These are phyloP conservation scores for Entonaema liquescens DNA, from an alignment of 495 filamentous ascomycete genomes.

Conservation along the genomic window DNA sequence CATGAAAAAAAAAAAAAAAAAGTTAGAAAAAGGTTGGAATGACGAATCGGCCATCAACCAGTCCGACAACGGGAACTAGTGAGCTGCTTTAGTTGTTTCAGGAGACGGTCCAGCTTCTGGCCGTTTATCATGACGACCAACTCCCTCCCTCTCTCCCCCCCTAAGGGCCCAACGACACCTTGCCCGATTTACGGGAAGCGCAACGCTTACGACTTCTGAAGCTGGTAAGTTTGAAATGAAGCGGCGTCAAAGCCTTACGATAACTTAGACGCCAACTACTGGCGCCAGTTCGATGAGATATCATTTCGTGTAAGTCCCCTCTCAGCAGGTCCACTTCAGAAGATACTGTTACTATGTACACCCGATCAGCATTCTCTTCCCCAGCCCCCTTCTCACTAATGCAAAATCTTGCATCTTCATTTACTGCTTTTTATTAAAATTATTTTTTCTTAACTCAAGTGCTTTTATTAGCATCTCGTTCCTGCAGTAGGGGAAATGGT, in stretches of 20 bases:
- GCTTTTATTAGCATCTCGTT: constrained; percentile 43
- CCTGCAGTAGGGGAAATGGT: constrained; percentile 41
- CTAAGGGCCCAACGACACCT: constrained; percentile 1
- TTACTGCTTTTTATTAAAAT: constrained; percentile 18
- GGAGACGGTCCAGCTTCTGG: constrained; percentile 3
- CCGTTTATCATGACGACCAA: constrained; percentile 9
- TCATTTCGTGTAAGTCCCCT: constrained; percentile 34
- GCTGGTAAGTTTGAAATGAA: constrained; percentile 24
- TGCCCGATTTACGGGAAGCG: constrained; percentile 11
- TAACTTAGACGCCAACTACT: constrained; percentile 17
- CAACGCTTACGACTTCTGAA: constrained; percentile 23
- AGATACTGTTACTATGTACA: constrained; percentile 42
- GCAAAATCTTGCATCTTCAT: constrained; percentile 27
- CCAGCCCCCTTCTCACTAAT: constrained; percentile 10
- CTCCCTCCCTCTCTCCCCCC: neutral
- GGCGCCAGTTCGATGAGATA: constrained; percentile 26
- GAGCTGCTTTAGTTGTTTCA: constrained; percentile 24
- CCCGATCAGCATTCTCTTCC: constrained; percentile 21
- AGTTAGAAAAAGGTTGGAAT: neutral
- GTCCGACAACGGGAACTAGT: constrained; percentile 31
- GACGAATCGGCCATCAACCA: constrained; percentile 25
- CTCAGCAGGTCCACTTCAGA: constrained; percentile 29
- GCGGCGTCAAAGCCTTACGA: constrained; percentile 35
- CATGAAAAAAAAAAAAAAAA: too few species aligned
- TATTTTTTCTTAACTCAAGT: constrained; percentile 10